These are phyloP conservation scores for Voacanga thouarsii DNA, from an alignment of 257 asterid genomes.

Conservation along the genomic window DNA sequence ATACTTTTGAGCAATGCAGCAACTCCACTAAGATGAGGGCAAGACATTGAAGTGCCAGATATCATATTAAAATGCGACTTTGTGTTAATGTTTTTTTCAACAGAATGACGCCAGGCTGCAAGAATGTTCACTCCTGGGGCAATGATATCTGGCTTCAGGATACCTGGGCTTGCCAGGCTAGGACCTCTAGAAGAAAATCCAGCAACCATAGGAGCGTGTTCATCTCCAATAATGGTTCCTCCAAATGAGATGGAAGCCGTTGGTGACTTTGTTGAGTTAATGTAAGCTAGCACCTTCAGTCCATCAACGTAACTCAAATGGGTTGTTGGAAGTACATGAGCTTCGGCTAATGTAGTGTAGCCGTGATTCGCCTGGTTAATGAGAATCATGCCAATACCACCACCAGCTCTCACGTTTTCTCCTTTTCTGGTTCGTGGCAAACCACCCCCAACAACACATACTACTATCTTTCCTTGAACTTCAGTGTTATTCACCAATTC, in stretches of 20 bases:
- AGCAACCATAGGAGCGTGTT: slow-evolving; percentile 11
- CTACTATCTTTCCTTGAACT: slow-evolving; percentile 9
- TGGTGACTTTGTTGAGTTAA: slow-evolving; percentile 7
- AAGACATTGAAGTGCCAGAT: slow-evolving; percentile 52
- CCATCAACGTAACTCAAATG: slow-evolving; percentile 16
- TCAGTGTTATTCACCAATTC: background rate
- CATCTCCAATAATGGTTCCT: slow-evolving; percentile 15
- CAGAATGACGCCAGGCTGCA: slow-evolving; percentile 38
- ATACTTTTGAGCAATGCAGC: slow-evolving; percentile 40
- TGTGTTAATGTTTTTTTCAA: slow-evolving; percentile 27
- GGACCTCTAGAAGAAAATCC: slow-evolving; percentile 46
- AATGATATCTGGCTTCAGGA: slow-evolving; percentile 58
- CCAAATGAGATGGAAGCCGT: slow-evolving; percentile 6
- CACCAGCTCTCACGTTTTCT: slow-evolving; percentile 3
- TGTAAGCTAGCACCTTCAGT: slow-evolving; percentile 1
- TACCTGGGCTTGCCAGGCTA: slow-evolving; percentile 28
- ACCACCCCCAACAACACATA: background rate
- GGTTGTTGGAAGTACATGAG: slow-evolving; percentile 17
- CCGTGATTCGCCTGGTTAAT: background rate
- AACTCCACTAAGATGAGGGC: slow-evolving; percentile 46
- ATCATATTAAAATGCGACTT: slow-evolving; percentile 38
- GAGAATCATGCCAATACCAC: slow-evolving; percentile 20
- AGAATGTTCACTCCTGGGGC: slow-evolving; percentile 52
- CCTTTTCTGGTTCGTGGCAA: background rate
- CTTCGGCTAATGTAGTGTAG: background rate